Conservation (phyloP, 371 early-diverging fungal species). For the Cokeromyces recurvatus region DNA sequence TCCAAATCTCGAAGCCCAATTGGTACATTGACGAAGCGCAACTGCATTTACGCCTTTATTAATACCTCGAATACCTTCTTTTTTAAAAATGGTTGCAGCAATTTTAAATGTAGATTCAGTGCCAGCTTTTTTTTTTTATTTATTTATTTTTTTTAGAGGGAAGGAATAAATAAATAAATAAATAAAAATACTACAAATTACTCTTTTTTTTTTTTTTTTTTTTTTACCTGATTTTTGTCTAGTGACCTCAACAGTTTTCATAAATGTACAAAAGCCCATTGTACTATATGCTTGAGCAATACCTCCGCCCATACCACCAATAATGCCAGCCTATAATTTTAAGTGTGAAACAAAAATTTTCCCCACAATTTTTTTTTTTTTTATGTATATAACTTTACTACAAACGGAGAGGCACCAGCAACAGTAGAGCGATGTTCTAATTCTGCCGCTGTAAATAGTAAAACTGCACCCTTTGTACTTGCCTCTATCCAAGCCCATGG, state of each 20-base stretch:
- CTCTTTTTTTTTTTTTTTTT: neutral
- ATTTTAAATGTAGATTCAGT: constrained; percentile 76
- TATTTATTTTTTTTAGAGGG: too few relatives aligned
- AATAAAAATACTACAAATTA: too few relatives aligned
- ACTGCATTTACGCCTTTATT: constrained; percentile 93
- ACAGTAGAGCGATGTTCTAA: constrained; percentile 71
- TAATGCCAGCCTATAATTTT: constrained; percentile 61
- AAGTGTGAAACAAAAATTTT: neutral
- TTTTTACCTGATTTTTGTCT: constrained; percentile 73
- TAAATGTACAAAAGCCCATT: constrained; percentile 98
- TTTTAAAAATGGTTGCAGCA: constrained; percentile 83
- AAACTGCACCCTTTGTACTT: constrained; percentile 87
- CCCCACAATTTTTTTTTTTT: neutral
- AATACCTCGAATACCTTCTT: constrained; percentile 91
- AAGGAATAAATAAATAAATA: neutral
- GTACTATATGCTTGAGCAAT: constrained; percentile 92
- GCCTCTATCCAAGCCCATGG: constrained; percentile 92
- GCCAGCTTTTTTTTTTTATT: constrained; percentile 31
- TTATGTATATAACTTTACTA: too few relatives aligned
- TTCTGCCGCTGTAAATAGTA: constrained; percentile 89
- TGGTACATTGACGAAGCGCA: constrained; percentile 92
- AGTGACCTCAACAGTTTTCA: constrained; percentile 98
- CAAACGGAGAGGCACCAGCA: constrained; percentile 54
- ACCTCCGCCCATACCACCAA: constrained; percentile 92
- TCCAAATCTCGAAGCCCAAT: constrained; percentile 96